Evolutionary conservation across 768 basidiomycete species (phyloP).

Genomic region (Aureoboletus auriporus): DNA sequence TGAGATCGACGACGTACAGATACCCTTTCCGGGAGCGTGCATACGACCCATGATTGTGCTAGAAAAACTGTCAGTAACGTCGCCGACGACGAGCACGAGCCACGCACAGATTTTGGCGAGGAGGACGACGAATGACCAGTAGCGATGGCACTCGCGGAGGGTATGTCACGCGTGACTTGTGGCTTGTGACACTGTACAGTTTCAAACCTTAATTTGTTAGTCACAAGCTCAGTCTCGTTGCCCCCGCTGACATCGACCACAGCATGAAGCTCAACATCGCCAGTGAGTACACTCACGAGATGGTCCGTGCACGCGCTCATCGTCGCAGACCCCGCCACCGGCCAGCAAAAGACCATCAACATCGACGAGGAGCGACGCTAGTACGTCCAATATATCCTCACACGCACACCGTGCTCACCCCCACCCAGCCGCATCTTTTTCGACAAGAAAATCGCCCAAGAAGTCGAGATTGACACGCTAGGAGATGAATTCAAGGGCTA

Average conservation of each 20-base stretch:
- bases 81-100: constrained; percentile 8
- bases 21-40: constrained; percentile 99
- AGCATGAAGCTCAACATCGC: constrained; percentile 99
- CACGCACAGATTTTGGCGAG: constrained; percentile 35
- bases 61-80: constrained; percentile 6
- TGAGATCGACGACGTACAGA: constrained; percentile 60
- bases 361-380: constrained; percentile 87
- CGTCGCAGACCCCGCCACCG: constrained; percentile 84
- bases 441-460: constrained; percentile 96
- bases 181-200: constrained; percentile 53
- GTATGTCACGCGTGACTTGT: constrained; percentile 29
- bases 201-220: constrained; percentile 50
- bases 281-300: constrained; percentile 49
- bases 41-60: constrained; percentile 86
- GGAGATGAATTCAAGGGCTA: constrained; percentile 98
- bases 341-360: constrained; percentile 94
- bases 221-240: constrained; percentile 9
- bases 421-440: constrained; percentile 81
- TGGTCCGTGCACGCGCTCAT: constrained; percentile 9
- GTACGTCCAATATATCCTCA: constrained; percentile 39
- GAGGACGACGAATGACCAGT: constrained; percentile 10
- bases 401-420: not conserved
- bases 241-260: constrained; percentile 3
- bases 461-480: constrained; percentile 85
- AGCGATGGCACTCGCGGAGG: constrained; percentile 22